Percentiles rank a stretch among this genome's conserved stretches.
Conservation (phyloP, 164 flowering plant genomes). For the Chloranthus sessilifolius region DNA sequence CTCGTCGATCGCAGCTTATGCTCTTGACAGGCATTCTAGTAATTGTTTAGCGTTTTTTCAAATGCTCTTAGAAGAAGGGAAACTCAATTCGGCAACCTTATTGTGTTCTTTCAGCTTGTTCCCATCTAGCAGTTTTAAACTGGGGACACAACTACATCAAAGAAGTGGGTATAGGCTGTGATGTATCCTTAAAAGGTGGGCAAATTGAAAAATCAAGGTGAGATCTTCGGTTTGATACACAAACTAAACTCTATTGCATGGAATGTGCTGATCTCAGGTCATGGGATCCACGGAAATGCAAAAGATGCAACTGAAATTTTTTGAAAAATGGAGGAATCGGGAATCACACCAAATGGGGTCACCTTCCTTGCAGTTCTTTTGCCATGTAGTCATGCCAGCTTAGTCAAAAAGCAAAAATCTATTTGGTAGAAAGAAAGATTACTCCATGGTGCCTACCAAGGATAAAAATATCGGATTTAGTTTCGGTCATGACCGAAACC, state of each 20-base stretch:
- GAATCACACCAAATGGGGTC: conserved; percentile 51
- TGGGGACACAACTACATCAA: conserved; percentile 44
- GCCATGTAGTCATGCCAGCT: conserved; percentile 76
- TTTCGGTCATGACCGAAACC: too few species aligned
- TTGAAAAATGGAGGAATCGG: conserved; percentile 47
- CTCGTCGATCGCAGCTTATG: conserved; percentile 48
- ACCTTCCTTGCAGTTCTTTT: conserved; percentile 64
- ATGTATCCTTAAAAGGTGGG: conserved; percentile 64
- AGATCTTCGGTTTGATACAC: conserved; percentile 44
- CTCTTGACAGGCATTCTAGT: conserved; percentile 21
- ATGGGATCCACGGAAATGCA: conserved; percentile 70
- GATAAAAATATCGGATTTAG: too few species aligned
- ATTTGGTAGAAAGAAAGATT: conserved; percentile 45
- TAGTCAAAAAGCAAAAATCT: conserved; percentile 46
- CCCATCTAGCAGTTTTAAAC: conserved; percentile 43
- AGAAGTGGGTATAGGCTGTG: conserved; percentile 24
- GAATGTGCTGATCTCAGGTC: conserved; percentile 79
- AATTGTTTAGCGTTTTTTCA: conserved; percentile 46
- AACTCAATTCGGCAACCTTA: conserved; percentile 50
- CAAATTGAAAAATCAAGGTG: conserved; percentile 43
- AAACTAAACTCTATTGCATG: conserved; percentile 54
- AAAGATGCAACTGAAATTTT: conserved; percentile 53
- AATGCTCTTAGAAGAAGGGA: conserved; percentile 42
- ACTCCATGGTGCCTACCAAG: too few species aligned
- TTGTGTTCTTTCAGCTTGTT: conserved; percentile 58